phyloP scores from a whole-genome alignment of 768 basidiomycete genomes.

The Tephrocybe rancida region DNA sequence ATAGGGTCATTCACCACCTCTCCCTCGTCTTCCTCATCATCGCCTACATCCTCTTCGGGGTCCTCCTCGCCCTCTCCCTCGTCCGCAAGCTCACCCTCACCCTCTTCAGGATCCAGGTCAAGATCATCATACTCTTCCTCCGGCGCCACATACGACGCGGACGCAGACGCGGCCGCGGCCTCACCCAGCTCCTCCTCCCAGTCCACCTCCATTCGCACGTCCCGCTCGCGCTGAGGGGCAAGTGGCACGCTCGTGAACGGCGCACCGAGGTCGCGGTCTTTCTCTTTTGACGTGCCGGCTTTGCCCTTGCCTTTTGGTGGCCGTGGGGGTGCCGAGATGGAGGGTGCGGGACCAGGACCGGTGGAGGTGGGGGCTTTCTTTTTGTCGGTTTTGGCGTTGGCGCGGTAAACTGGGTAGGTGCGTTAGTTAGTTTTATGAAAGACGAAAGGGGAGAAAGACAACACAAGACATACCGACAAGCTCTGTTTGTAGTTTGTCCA shows the following conservation, averaged over 20 bases:
- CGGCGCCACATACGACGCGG: background rate
- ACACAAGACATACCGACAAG: conserved; percentile 57
- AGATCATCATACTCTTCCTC: conserved; percentile 25
- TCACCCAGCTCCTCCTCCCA: conserved; percentile 27
- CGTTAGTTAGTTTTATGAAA: background rate
- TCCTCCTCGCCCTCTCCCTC: conserved; percentile 31
- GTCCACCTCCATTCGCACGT: conserved; percentile 32
- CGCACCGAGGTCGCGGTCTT: conserved; percentile 24
- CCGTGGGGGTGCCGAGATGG: conserved; percentile 21
- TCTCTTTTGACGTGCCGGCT: conserved; percentile 35
- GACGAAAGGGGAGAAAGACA: background rate
- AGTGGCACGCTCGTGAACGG: conserved; percentile 35
- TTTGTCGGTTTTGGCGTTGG: conserved; percentile 64
- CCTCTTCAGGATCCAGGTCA: conserved; percentile 39
- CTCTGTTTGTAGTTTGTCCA: conserved; percentile 63
- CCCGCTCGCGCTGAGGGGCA: conserved; percentile 22
- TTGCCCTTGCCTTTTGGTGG: conserved; percentile 27
- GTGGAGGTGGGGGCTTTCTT: conserved; percentile 32
- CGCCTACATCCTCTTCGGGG: conserved; percentile 29
- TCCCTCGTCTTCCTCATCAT: conserved; percentile 22
- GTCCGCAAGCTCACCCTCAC: conserved; percentile 26
- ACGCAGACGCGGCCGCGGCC: conserved; percentile 23
- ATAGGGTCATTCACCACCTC: conserved; percentile 26
- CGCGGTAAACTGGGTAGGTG: conserved; percentile 58
- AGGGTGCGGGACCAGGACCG: conserved; percentile 16